Evolutionary conservation across 768 basidiomycete genomes (phyloP).

Genomic region (Solioccasus polychromus): DNA sequence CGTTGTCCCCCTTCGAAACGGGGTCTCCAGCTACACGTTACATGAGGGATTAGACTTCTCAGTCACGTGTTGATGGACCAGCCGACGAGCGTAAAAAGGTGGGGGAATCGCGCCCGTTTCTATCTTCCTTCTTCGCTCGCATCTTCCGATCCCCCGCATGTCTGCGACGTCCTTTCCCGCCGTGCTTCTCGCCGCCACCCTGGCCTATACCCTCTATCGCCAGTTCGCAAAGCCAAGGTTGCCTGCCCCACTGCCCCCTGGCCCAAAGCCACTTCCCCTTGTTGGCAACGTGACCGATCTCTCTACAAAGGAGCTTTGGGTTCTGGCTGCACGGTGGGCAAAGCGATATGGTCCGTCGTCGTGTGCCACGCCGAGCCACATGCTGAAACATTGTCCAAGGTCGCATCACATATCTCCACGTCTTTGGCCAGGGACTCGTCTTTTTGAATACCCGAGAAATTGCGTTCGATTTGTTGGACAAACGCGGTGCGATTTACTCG

Average conservation of each 20-base stretch:
- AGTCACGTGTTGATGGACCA: slow-evolving; percentile 11
- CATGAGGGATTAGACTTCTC: no score
- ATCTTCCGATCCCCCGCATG: not conserved
- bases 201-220: slow-evolving; percentile 19
- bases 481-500: slow-evolving; percentile 67
- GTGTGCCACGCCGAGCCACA: not conserved
- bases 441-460: slow-evolving; percentile 64
- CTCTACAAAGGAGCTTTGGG: slow-evolving; percentile 60
- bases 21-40: no score
- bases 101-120: slow-evolving; percentile 11
- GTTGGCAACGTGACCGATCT: slow-evolving; percentile 65
- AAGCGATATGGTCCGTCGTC: slow-evolving; percentile 53
- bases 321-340: slow-evolving; percentile 59
- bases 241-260: slow-evolving; percentile 54
- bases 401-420: slow-evolving; percentile 59
- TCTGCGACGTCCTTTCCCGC: slow-evolving; percentile 10
- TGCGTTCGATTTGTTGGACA: slow-evolving; percentile 64
- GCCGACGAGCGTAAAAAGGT: slow-evolving; percentile 11
- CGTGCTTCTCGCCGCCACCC: slow-evolving; percentile 17
- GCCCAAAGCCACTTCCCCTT: slow-evolving; percentile 62
- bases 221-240: slow-evolving; percentile 9
- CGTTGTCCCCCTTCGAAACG: no score
- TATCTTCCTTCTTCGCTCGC: not conserved
- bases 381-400: slow-evolving; percentile 37
- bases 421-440: slow-evolving; percentile 64